phyloP scores from a whole-genome alignment of 352 stramenopile species.

The Blastocystis hominis region DNA sequence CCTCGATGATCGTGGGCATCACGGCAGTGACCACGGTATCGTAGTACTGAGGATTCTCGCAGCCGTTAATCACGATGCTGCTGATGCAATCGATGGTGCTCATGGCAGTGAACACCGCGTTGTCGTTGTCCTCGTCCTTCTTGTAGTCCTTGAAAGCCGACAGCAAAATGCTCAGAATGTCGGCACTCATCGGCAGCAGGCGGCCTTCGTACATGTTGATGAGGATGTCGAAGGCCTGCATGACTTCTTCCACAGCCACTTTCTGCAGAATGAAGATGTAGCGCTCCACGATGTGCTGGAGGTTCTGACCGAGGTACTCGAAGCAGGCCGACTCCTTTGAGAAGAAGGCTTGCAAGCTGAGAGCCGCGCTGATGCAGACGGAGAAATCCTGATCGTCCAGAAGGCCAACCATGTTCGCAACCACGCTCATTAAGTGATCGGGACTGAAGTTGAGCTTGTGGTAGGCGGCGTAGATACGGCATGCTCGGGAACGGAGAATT shows the following conservation, averaged over 20 bases:
- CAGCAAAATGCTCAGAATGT: neutral
- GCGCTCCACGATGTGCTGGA: neutral
- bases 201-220: conserved; percentile 6
- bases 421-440: neutral
- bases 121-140: conserved; percentile 49
- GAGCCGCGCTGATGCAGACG: conserved; percentile 25
- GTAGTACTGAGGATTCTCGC: neutral
- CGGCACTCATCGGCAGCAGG: neutral
- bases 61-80: conserved; percentile 22
- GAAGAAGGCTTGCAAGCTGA: conserved; percentile 6
- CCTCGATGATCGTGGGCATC: neutral
- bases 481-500: conserved; percentile 33
- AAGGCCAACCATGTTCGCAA: neutral
- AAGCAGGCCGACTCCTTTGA: neutral
- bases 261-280: conserved; percentile 9
- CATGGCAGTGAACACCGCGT: conserved; percentile 39
- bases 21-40: neutral
- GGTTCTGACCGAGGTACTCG: neutral
- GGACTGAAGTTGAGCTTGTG: neutral
- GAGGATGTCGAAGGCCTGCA: conserved; percentile 36
- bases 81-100: conserved; percentile 29
- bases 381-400: conserved; percentile 39
- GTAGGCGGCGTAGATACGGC: conserved; percentile 35
- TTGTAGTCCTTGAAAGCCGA: conserved; percentile 28
- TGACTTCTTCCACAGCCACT: conserved; percentile 26